Evolutionary conservation across 345 rosid species (phyloP), one percentile per base, ranked within the genome.

Genomic region (Passiflora organensis): DNA sequence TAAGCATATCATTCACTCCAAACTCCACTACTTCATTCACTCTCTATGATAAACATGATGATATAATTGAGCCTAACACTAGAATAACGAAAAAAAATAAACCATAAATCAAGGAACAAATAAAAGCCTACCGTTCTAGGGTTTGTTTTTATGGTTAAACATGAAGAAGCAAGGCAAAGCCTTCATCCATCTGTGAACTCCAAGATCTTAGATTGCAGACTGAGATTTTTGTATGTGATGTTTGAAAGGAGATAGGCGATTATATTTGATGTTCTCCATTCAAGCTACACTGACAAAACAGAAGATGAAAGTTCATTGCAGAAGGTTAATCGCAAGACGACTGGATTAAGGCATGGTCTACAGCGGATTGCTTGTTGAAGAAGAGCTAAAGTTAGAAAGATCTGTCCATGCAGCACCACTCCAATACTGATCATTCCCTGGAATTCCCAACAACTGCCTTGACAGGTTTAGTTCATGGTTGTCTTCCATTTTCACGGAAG

Each of bases 401-500:
- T 79, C 85, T 2, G 76, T 77, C 91, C 84, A 81, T 20, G 75
- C 57, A 58, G 55, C 55, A 12, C 54, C 65, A 25, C 48, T 44
- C 82, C 79, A 75, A 59, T 68, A 77, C 44, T 78, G 78, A 56
- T 78, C 79, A 53, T 71, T 66, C 34, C 76, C 81, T 25, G 53
- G 71, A 46, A 62, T 57, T 59, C 87, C 87, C 43, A 74, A 6
- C 41, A 79, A 62, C 59, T 81, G 91, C 68, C 83, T 81, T 16
- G 82, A 72, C 59, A 84, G 61, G 56, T 68, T 80, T 61, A 56
- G 39, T 62, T 57, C 77, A 36, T 61, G 76, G n/a, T 43, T 67
- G n/a, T 70, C 87, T 63, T 84, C 91, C 87, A 76, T 81, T 72
- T 84, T 84, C 73, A 84, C 83, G 1, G 82, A 61, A 53, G 81